A percentile compares a stretch with the other conserved stretches of the same genome.
Conservation (phyloP, 768 basidiomycete species). For the Pisolithus marmoratus region DNA sequence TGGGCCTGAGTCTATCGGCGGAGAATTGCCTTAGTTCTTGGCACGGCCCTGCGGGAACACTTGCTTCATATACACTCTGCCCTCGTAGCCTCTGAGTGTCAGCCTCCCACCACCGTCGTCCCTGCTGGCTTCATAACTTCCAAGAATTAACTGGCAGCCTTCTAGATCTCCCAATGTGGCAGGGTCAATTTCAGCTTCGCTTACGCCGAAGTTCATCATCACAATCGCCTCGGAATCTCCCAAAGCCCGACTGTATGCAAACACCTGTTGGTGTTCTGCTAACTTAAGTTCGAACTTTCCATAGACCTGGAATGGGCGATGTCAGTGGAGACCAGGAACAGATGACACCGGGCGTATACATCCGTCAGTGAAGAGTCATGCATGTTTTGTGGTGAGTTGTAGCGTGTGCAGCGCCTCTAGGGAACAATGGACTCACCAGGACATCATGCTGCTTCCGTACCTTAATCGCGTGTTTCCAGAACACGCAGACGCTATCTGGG, state of each 20-base stretch:
- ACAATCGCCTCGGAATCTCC: conserved; percentile 31
- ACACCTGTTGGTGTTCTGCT: conserved; percentile 41
- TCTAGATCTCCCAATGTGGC: conserved; percentile 1
- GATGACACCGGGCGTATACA: too few relatives aligned
- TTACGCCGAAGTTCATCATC: conserved; percentile 42
- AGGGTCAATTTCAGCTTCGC: conserved; percentile 15
- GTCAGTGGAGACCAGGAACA: not conserved
- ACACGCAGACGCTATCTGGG: conserved; percentile 47
- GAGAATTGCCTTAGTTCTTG: not conserved
- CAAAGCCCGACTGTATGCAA: conserved; percentile 47
- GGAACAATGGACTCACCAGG: conserved; percentile 35
- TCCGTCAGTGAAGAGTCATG: too few relatives aligned
- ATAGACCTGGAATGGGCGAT: conserved; percentile 38
- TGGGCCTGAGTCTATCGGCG: not conserved
- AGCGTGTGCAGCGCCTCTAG: not conserved
- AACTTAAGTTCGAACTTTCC: conserved; percentile 54
- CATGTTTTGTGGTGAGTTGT: too few relatives aligned
- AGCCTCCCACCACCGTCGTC: conserved; percentile 3
- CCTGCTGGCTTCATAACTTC: conserved; percentile 18
- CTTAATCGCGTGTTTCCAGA: conserved; percentile 53
- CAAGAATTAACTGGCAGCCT: conserved; percentile 14
- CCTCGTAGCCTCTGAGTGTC: conserved; percentile 24
- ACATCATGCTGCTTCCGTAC: conserved; percentile 50
- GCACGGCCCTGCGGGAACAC: not conserved
- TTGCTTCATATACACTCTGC: conserved; percentile 18